Percentiles rank a stretch among this genome's conserved stretches.
Evolutionary conservation across 73 alveolate genomes (phyloP).

Genomic region (Paraurostyla sp.): DNA sequence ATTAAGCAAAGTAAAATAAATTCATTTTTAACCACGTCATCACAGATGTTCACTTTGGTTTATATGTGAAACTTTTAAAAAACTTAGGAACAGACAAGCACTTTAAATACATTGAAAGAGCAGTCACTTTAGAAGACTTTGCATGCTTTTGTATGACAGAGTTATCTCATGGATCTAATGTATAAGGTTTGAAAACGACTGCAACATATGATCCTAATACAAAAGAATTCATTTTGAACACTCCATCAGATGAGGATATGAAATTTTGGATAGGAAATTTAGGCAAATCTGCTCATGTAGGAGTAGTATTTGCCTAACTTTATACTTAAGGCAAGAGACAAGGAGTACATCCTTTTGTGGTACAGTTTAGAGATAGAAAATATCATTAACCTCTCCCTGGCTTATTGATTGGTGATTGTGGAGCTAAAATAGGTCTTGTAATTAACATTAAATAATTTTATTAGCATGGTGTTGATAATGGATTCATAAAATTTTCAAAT

Average conservation of each 20-base stretch:
- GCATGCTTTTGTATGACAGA: conserved; percentile 87
- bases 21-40: neutral
- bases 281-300: conserved; percentile 78
- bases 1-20: conserved; percentile 45
- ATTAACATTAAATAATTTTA: neutral
- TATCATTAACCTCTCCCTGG: conserved; percentile 82
- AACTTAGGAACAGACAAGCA: conserved; percentile 89
- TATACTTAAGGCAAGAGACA: conserved; percentile 66
- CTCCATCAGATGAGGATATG: conserved; percentile 81
- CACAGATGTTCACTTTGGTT: conserved; percentile 80
- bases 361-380: conserved; percentile 78
- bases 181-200: conserved; percentile 81
- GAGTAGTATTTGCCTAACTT: conserved; percentile 86
- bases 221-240: conserved; percentile 79
- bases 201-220: conserved; percentile 83
- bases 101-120: conserved; percentile 63
- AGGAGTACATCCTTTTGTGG: conserved; percentile 91
- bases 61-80: conserved; percentile 78
- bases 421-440: conserved; percentile 82
- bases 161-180: conserved; percentile 89
- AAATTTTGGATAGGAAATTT: conserved; percentile 92
- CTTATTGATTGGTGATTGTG: conserved; percentile 89
- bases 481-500: conserved; percentile 82
- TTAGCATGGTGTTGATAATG: conserved; percentile 88
- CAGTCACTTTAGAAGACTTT: conserved; percentile 69